These are phyloP conservation scores for Nidula niveotomentosa DNA, from an alignment of 1,284 basidiomycete genomes.

Conservation along the genomic window DNA sequence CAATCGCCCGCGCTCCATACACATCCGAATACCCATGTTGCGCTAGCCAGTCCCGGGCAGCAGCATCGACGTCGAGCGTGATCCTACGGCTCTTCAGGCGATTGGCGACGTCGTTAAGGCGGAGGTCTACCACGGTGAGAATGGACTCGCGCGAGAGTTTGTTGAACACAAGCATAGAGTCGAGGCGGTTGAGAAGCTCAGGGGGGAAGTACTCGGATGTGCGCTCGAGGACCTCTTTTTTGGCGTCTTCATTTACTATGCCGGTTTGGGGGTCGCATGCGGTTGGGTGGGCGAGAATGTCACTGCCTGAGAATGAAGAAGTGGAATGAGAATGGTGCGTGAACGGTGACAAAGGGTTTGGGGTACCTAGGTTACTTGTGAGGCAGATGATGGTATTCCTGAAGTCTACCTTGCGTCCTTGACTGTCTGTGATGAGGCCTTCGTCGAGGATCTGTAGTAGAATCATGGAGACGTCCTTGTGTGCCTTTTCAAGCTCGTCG, in stretches of 20 bases:
- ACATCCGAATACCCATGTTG: slow-evolving; percentile 81
- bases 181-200: slow-evolving; percentile 88
- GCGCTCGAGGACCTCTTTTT: slow-evolving; percentile 70
- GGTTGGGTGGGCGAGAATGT: slow-evolving; percentile 73
- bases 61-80: slow-evolving; percentile 66
- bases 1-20: slow-evolving; percentile 87
- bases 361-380: slow-evolving; percentile 52
- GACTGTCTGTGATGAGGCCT: slow-evolving; percentile 85
- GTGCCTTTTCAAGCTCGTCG: slow-evolving; percentile 93
- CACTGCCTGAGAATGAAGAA: slow-evolving; percentile 48
- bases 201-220: slow-evolving; percentile 85
- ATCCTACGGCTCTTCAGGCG: slow-evolving; percentile 71
- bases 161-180: slow-evolving; percentile 89
- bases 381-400: slow-evolving; percentile 86
- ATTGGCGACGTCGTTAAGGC: slow-evolving; percentile 72
- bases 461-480: slow-evolving; percentile 90
- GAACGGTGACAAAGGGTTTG: background rate
- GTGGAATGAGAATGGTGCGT: background rate
- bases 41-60: slow-evolving; percentile 75
- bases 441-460: slow-evolving; percentile 93
- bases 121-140: slow-evolving; percentile 74
- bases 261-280: slow-evolving; percentile 65
- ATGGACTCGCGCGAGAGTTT: slow-evolving; percentile 78
- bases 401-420: slow-evolving; percentile 79
- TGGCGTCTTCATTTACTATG: slow-evolving; percentile 63